Conservation (phyloP, 257 asterid species). For the Nicotiana tomentosiformis region DNA sequence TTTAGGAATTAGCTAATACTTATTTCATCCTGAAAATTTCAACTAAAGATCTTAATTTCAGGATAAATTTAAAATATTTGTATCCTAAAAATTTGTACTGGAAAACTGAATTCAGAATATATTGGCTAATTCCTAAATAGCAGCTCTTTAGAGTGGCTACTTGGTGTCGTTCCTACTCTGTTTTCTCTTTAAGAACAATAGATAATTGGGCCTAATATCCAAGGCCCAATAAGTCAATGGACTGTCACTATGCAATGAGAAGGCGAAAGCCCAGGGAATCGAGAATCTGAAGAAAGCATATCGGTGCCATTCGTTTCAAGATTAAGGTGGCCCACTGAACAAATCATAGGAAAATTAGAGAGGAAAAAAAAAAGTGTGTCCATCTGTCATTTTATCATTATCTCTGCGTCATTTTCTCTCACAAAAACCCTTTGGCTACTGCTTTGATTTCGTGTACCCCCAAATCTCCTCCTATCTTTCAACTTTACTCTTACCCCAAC, state of each 20-base stretch:
- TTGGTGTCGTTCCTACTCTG: no score
- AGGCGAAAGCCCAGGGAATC: background rate
- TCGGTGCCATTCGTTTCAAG: constrained; percentile 41
- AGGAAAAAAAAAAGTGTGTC: background rate
- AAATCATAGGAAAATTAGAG: background rate
- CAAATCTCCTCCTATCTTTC: constrained; percentile 12
- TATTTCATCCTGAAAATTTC: no score
- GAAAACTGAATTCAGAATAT: no score
- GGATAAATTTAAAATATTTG: no score
- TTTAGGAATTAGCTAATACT: no score
- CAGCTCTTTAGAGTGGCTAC: no score
- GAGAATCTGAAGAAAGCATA: constrained; percentile 23
- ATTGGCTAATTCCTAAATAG: no score
- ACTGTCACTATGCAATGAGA: background rate
- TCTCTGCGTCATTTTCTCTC: background rate
- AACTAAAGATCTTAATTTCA: no score
- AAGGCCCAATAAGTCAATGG: background rate
- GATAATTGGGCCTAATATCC: background rate
- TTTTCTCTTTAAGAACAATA: no score
- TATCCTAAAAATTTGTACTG: no score
- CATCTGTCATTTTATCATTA: constrained; percentile 3
- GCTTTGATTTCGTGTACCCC: constrained; percentile 6
- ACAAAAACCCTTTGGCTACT: background rate
- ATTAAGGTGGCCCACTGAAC: constrained; percentile 37
- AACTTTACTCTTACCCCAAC: constrained; percentile 8